Percentiles rank a stretch among this genome's conserved stretches.
Evolutionary conservation across 768 basidiomycete species (phyloP).

Genomic region (Neoboletus magnificus): DNA sequence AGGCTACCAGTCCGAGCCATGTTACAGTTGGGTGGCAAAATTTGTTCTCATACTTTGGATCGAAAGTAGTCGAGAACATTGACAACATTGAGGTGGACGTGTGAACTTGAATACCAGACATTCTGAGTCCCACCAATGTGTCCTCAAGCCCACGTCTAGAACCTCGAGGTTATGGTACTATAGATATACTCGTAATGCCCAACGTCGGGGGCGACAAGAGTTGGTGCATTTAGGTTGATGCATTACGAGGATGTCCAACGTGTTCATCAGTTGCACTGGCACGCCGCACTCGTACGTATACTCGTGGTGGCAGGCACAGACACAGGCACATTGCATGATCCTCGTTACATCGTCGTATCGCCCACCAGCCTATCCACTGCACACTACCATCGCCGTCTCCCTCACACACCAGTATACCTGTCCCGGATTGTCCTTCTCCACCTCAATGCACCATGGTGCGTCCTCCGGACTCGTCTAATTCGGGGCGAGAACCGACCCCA

Average conservation of each 20-base stretch:
- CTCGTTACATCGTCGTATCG: no score
- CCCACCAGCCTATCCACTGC: no score
- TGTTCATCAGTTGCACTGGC: not conserved
- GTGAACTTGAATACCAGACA: not conserved
- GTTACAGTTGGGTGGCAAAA: not conserved
- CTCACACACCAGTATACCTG: no score
- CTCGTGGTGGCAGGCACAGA: not conserved
- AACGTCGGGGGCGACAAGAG: no score
- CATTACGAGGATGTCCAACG: no score
- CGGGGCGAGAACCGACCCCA: not conserved
- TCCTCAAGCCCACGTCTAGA: not conserved
- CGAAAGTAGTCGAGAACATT: not conserved
- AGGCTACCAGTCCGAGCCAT: no score
- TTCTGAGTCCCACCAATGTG: not conserved
- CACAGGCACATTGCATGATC: slow-evolving; percentile 26
- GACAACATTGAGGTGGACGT: not conserved
- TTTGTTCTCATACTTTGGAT: not conserved
- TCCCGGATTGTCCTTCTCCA: no score
- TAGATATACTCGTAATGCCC: no score
- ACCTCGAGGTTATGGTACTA: not conserved
- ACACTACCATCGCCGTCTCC: no score
- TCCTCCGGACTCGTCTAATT: slow-evolving; percentile 12
- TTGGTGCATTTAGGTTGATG: no score
- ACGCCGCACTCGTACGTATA: not conserved
- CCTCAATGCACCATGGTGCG: slow-evolving; percentile 49